phyloP scores from a whole-genome alignment of 2,329 filamentous ascomycete genomes.

The Aspergillus sp. region DNA sequence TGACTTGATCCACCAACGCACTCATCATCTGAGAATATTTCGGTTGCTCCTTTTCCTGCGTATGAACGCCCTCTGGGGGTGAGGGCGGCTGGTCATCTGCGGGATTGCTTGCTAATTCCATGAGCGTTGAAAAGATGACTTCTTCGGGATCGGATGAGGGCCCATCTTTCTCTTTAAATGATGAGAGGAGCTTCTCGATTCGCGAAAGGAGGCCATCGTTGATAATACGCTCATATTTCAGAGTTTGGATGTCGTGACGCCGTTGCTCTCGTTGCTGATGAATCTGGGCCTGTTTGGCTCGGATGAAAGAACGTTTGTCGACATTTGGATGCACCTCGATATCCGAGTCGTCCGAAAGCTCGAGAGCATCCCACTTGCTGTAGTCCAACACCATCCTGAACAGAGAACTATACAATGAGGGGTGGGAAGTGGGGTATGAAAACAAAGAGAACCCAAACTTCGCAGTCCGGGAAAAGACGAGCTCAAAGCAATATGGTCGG shows the following conservation, averaged over 20 bases:
- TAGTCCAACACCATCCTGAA: constrained; percentile 60
- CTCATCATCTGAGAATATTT: constrained; percentile 98
- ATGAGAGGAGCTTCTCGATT: constrained; percentile 74
- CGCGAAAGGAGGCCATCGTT: constrained; percentile 87
- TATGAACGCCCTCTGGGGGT: constrained; percentile 76
- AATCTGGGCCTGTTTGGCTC: constrained; percentile 96
- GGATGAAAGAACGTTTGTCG: constrained; percentile 97
- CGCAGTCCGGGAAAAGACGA: background rate
- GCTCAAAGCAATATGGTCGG: background rate
- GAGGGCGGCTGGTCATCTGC: constrained; percentile 73
- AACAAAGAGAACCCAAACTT: background rate
- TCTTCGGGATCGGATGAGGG: constrained; percentile 68
- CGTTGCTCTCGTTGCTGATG: constrained; percentile 86
- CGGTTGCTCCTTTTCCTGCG: constrained; percentile 70
- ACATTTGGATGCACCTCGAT: constrained; percentile 98
- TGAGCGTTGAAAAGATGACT: constrained; percentile 83
- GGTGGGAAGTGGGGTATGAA: constrained; percentile 18
- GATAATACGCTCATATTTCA: constrained; percentile 85
- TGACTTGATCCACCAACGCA: constrained; percentile 91
- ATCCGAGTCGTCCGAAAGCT: constrained; percentile 97
- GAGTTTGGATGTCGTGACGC: constrained; percentile 82
- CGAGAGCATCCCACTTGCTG: constrained; percentile 72
- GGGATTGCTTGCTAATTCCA: constrained; percentile 73
- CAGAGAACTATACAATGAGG: constrained; percentile 15
- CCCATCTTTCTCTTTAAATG: constrained; percentile 72